Base-by-base conservation (phyloP, 2,329 filamentous ascomycete species). In the Gremmenia infestans region DNA sequence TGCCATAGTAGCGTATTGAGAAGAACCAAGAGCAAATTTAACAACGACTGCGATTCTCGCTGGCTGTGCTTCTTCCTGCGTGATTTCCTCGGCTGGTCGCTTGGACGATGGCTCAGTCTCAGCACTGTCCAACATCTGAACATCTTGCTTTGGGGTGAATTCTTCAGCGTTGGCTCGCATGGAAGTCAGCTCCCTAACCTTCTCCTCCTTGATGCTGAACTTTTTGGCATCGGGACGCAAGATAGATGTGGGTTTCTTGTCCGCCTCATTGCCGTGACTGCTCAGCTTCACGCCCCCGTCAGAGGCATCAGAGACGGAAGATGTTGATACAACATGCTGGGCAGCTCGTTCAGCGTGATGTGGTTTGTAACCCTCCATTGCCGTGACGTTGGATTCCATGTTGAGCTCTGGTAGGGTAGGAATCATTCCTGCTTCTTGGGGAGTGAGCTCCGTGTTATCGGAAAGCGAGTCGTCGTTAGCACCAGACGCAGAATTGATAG, bases 1-100 rank as follows among this genome's bases (percentile, higher is more conserved):
- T 12, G 88, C 88, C 78, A 95, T 89, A 0, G 90, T 95, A 0
- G 90, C 90, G 73, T 95, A 95, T 67, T 90, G 87, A 67, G 88
- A 91, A 49, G 85, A 84, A 1, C 84, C 87, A 28, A 95, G 78
- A 68, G 90, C 86, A 72, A 95, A 81, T 69, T 85, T 90, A 63
- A 94, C 70, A 25, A 89, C 73, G 0, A 91, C 78, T 0, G 86
- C 89, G 17, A 89, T 74, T 66, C 87, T 86, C 50, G 59, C 50
- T 55, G 53, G 19, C 39, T 48, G 25, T 25, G 25, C 5, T 25
- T 25, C 25, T 9, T 37, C 53, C 25, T 55, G 37, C 19, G 36
- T 28, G 12, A 52, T 48, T 37, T 55, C 50, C 11, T 54, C 48
- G 12, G 40, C 35, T 43, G 39, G 32, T 48, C 48, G 12, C 35